Base-by-base conservation (phyloP, 768 basidiomycete genomes). In the Boletus rubescentipes region DNA sequence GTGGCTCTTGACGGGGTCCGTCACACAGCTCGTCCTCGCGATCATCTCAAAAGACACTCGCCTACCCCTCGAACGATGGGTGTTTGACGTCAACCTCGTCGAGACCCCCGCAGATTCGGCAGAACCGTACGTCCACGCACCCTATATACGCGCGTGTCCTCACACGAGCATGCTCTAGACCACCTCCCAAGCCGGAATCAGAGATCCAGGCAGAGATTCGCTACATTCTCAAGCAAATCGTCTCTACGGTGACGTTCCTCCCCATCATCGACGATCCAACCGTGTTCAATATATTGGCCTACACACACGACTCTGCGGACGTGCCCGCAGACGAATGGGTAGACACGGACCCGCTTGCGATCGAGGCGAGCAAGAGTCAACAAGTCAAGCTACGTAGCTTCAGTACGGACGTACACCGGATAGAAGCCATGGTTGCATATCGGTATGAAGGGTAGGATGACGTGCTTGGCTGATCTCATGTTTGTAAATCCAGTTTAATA, bases 361-460 rank as follows among this genome's bases (percentile, higher is more conserved):
- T 97, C 67, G 94, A 97, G 73, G 87, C 93, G 16, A 87, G 90
- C 64, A 94, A 95, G 74, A 91, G 87, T 67, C 90, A 92, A 66
- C 90, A 92, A 65, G 90, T 99, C 71, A 93, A 97, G 72, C 81
- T 99, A 75, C 78, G 96, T 62, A 94, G 85, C 67, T 99, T 98
- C 74, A 95, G 91, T 71, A 99, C 97, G 5, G 95, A 98, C 70
- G 85, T 95, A n/a, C 97, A 99, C 68, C 85, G 92, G 52, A 91
- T 99, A 67, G 91, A 98, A 69, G 93, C 95, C 6, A 92, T 98
- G 91, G 96, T 98, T 43, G 94, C 95, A 5, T 98, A 98, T 76
- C 83, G 94, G 35, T 94, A 93, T 58, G 93, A 93, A 54, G 89
- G 89, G 60, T 91, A 77, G 67, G 50, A 10, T 6, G 23, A 51